Base-by-base conservation (phyloP, 306 rosid genomes). In the Rosa rugosa region DNA sequence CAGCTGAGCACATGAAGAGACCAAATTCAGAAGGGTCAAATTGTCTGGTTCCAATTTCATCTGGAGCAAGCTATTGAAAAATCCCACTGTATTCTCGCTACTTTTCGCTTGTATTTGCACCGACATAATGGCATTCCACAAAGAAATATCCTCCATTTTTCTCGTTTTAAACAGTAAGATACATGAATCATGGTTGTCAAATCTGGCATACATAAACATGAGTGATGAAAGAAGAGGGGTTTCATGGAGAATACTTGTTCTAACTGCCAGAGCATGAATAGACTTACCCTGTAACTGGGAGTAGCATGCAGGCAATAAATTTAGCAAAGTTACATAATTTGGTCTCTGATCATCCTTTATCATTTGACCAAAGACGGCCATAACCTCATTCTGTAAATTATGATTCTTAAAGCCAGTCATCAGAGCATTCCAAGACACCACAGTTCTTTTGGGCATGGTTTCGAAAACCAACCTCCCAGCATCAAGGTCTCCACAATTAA, bases 391-490 rank as follows among this genome's bases (percentile, higher is more conserved):
- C n/a, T 45, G 78, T 69, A 81, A 81, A 57, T 72, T 71, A 31
- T 75, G 75, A 46, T 45, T 36, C 65, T 82, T 77, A 34, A 78
- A 77, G 57, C 85, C 88, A n/a, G 88, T 81, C 54, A 84, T 68
- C 31, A 78, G 20, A 69, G 85, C 85, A 78, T 84, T 81, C 82
- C 82, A 84, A 17, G 87, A 77, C 45, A 84, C 84, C 34, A 78
- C 42, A 54, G 34, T 56, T 64, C 76, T 84, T 46, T 75, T 62
- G 23, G 85, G 85, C 83, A 50, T 60, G 49, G 56, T 31, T 78
- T 81, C 25, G 10, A 84, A 84, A 45, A 84, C 83, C 22, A 71
- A 64, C 77, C 51, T 69, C 59, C 78, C 87, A 38, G 80, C 50
- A 60, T 78, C 75, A 69, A 81, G 72, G 83, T 84, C 79, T 75